Percentiles rank a stretch among this genome's conserved stretches.
These are phyloP conservation scores for Metschnikowia rubicola DNA, from an alignment of 805 yeast genomes.

Conservation along the genomic window DNA sequence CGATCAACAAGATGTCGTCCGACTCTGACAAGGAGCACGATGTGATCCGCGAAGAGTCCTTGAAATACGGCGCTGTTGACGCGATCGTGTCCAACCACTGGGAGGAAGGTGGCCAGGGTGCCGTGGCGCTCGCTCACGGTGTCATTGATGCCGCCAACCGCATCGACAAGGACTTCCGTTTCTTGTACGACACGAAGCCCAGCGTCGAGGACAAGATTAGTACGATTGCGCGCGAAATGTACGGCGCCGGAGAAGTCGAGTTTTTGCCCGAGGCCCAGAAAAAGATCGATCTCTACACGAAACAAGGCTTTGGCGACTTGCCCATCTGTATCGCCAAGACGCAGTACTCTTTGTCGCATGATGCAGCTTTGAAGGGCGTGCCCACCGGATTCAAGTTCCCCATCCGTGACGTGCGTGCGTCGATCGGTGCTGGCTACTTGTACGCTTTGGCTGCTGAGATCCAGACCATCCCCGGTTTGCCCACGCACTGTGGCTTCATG, in stretches of 20 bases:
- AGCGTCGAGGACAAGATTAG: conserved; percentile 62
- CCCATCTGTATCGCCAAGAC: conserved; percentile 87
- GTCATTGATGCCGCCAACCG: conserved; percentile 60
- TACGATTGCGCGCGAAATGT: conserved; percentile 69
- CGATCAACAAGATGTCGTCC: conserved; percentile 73
- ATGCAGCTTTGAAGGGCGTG: conserved; percentile 77
- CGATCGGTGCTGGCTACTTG: conserved; percentile 81
- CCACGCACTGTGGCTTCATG: conserved; percentile 85
- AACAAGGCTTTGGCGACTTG: conserved; percentile 72
- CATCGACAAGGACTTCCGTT: conserved; percentile 42
- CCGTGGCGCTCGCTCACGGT: conserved; percentile 68
- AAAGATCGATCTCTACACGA: conserved; percentile 64
- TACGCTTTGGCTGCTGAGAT: conserved; percentile 84
- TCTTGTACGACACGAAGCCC: conserved; percentile 55
- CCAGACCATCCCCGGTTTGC: conserved; percentile 82
- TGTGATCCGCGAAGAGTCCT: conserved; percentile 61
- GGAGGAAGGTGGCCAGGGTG: conserved; percentile 85
- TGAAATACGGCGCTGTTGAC: conserved; percentile 74
- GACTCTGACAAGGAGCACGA: conserved; percentile 69
- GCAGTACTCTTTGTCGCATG: conserved; percentile 80
- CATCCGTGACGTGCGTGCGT: conserved; percentile 72
- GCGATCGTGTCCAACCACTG: conserved; percentile 83
- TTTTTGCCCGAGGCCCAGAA: conserved; percentile 64
- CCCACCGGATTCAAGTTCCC: conserved; percentile 80
- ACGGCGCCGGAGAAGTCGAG: conserved; percentile 73